Evolutionary conservation across 768 basidiomycete genomes (phyloP).

Genomic region (Pleurotus sapidus): DNA sequence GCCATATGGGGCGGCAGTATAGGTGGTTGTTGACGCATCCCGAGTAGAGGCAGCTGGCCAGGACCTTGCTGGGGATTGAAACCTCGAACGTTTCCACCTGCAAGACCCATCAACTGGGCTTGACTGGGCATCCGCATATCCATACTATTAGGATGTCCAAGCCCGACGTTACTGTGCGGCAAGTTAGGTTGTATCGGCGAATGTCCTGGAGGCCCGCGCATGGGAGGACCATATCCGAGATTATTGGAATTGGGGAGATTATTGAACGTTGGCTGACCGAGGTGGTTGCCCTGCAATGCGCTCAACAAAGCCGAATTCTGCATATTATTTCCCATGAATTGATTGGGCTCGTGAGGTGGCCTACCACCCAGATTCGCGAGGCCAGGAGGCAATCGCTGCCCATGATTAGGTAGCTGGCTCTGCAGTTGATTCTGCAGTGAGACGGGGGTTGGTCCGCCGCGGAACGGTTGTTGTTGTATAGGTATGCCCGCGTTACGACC

Average conservation of each 20-base stretch:
- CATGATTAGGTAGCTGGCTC: constrained; percentile 22
- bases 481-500: constrained; percentile 52
- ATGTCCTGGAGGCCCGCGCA: constrained; percentile 48
- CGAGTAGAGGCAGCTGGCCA: constrained; percentile 42
- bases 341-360: constrained; percentile 75
- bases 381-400: constrained; percentile 74
- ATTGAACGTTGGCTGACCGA: constrained; percentile 46
- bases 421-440: constrained; percentile 42
- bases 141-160: constrained; percentile 52
- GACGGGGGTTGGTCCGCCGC: constrained; percentile 68
- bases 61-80: constrained; percentile 47
- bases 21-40: constrained; percentile 45
- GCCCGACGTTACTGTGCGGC: constrained; percentile 45
- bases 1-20: constrained; percentile 55
- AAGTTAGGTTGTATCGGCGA: constrained; percentile 49
- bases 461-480: constrained; percentile 61
- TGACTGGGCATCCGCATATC: constrained; percentile 54
- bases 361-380: constrained; percentile 80
- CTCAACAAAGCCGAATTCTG: constrained; percentile 43
- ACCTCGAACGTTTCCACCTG: constrained; percentile 37
- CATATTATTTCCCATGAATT: constrained; percentile 46
- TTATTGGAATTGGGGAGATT: constrained; percentile 45
- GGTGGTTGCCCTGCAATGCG: constrained; percentile 42
- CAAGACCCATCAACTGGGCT: constrained; percentile 45
- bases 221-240: constrained; percentile 45